Percentiles rank a stretch among this genome's conserved stretches.
Conservation (phyloP, 2,329 filamentous ascomycete species). For the Beauveria bassiana region DNA sequence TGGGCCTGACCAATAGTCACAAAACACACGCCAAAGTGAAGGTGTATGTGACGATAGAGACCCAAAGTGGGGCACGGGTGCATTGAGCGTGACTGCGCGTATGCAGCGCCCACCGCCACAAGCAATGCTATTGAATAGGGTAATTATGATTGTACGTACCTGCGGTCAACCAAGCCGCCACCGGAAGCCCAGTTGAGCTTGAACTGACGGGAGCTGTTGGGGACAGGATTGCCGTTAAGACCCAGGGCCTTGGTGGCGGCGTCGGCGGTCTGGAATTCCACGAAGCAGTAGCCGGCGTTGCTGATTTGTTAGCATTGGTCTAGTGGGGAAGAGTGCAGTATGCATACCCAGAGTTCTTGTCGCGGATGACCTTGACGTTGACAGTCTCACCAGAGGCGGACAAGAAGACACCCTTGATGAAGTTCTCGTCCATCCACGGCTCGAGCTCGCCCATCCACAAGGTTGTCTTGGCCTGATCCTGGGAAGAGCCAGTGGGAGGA, state of each 20-base stretch:
- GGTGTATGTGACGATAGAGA: background rate
- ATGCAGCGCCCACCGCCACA: background rate
- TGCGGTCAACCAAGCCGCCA: conserved; percentile 87
- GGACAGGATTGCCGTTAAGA: conserved; percentile 81
- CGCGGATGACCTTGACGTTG: conserved; percentile 98
- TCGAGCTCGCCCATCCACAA: conserved; percentile 93
- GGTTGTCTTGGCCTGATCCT: conserved; percentile 48
- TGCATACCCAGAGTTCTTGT: conserved; percentile 90
- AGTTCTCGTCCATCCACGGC: conserved; percentile 98
- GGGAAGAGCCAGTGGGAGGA: conserved; percentile 25
- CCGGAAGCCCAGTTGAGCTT: conserved; percentile 99
- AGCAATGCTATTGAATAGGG: background rate
- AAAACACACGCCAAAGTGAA: background rate
- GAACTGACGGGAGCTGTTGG: conserved; percentile 90
- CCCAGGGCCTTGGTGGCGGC: conserved; percentile 86
- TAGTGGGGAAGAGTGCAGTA: background rate
- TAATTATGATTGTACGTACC: conserved; percentile 42
- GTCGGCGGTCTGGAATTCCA: conserved; percentile 78
- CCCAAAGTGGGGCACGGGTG: conserved; percentile 7
- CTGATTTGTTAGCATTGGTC: conserved; percentile 36
- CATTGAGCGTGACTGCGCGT: background rate
- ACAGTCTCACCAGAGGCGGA: conserved; percentile 89
- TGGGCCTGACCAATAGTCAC: background rate
- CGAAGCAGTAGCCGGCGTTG: conserved; percentile 98
- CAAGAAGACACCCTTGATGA: conserved; percentile 84